phyloP scores from a whole-genome alignment of 2,329 filamentous ascomycete species.

The Paradendryphiella salina region DNA sequence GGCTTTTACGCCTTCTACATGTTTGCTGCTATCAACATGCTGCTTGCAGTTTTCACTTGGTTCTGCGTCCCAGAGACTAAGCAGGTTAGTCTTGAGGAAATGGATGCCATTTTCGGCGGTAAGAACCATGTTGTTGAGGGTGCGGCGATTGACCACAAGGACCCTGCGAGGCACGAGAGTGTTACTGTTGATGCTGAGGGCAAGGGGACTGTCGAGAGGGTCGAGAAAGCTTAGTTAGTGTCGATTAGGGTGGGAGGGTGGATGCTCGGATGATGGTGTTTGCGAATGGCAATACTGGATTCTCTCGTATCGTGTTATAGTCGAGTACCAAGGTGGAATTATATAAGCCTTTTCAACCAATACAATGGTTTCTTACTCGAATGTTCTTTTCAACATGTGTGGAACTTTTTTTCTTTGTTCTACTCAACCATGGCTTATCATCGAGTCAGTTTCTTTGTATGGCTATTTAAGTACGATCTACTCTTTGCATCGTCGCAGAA shows the following conservation, averaged over 20 bases:
- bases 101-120: conserved; percentile 61
- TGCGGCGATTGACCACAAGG: conserved; percentile 52
- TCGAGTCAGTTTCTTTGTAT: neutral
- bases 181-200: conserved; percentile 24
- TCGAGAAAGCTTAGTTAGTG: conserved; percentile 1
- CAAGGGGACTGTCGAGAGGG: conserved; percentile 25
- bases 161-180: conserved; percentile 38
- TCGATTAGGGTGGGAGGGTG: neutral
- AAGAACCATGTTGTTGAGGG: conserved; percentile 60
- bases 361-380: neutral
- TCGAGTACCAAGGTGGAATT: conserved; percentile 5
- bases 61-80: conserved; percentile 52
- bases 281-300: neutral
- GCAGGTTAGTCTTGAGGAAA: conserved; percentile 58
- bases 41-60: conserved; percentile 49
- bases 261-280: neutral
- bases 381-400: neutral
- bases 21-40: conserved; percentile 54
- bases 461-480: neutral
- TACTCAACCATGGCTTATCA: neutral
- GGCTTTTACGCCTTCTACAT: conserved; percentile 61
- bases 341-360: neutral
- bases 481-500: neutral
- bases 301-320: neutral
- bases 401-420: no score